Evolutionary conservation across 352 stramenopile genomes (phyloP), one percentile per base, ranked within the genome.

Genomic region (Pseudoperonospora humuli): DNA sequence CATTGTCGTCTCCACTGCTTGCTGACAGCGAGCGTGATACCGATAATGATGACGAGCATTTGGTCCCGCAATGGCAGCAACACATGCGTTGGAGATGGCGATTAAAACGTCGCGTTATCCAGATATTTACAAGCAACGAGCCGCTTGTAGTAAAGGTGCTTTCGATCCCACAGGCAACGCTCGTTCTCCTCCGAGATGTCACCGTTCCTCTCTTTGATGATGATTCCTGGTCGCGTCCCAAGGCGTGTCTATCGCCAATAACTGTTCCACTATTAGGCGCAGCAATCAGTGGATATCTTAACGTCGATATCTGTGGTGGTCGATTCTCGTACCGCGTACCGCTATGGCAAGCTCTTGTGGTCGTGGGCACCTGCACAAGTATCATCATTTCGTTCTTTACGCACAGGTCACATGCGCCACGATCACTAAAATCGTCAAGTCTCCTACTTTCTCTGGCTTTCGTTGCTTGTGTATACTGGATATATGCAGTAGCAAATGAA

Each of bases 401-500:
- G 4, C 77, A 89, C 43, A 66, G 75, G 7, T 84, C 67, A 19
- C 74, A 69, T 6, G 55, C 73, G 10, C 78, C 74, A 19, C 69
- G 55, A 21, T 84, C 75, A 6, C 26, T 67, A 3, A 50, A 54
- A 26, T 57, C 67, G 29, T 78, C 65, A 26, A 50, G 69, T 10
- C 21, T 84, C n/a, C 69, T 90, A 37, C 64, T 93, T 27, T 49
- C 61, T 6, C 51, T 95, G 15, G 78, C 70, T 4, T 87, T 95
- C 19, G 52, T 72, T 8, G 80, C 90, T 11, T 95, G 82, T 46
- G 83, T 96, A 10, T 76, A 76, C 34, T 97, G 87, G 90, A 96
- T 97, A 54, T 96, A 95, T 58, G 62, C 78, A 2, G 64, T 96
- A 25, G 86, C 87, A 4, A 84, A 71, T 27, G 86, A 97, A 36